Base-by-base conservation (phyloP, 2,329 filamentous ascomycete genomes). In the Escovopsis weberi region DNA sequence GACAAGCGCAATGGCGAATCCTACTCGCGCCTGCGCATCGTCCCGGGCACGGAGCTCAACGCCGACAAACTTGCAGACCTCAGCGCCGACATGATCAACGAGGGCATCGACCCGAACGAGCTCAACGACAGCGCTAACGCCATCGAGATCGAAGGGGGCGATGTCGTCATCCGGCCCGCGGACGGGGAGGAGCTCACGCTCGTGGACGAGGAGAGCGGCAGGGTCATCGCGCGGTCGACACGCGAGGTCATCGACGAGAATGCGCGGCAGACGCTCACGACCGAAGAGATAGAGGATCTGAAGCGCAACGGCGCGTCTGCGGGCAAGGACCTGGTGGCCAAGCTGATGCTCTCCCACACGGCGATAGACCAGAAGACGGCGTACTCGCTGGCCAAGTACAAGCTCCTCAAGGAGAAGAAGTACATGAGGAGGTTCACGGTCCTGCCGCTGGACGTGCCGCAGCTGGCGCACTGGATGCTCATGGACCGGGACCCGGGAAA, bases 341-440 rank as follows among this genome's bases (percentile, higher is more conserved):
- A 88, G 63, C 78, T 98, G 26, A 75, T 98, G 61, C 73, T 87
- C 28, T 91, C 87, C 37, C 91, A 98, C 61, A 80, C 84, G 15
- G 84, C 82, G 1, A 72, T 98, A 37, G 87, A 94, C 51, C 83
- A 96, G 65, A 98, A 98, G 70, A 96, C 91, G 0, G 73, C 79
- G 1, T 98, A 93, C 56, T 93, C 87, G 2, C 68, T 95, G 45
- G 88, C 89, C 37, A 98, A 98, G 61, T 98, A 98, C 63, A 94
- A 91, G 55, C 68, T 96, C 15, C 72, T 94, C 38, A 98, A 98
- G 66, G 82, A 85, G 49, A 88, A 81, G 58, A 98, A 98, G 63
- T 96, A 94, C 59, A 74, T 96, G 49, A 80, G 83, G 53, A 73
- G 87, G 11, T 96, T 98, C 55, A 85, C 83, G 0, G 76, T 91